These are phyloP conservation scores for Colletotrichum sublineola DNA, from an alignment of 2,329 filamentous ascomycete genomes.

Conservation along the genomic window DNA sequence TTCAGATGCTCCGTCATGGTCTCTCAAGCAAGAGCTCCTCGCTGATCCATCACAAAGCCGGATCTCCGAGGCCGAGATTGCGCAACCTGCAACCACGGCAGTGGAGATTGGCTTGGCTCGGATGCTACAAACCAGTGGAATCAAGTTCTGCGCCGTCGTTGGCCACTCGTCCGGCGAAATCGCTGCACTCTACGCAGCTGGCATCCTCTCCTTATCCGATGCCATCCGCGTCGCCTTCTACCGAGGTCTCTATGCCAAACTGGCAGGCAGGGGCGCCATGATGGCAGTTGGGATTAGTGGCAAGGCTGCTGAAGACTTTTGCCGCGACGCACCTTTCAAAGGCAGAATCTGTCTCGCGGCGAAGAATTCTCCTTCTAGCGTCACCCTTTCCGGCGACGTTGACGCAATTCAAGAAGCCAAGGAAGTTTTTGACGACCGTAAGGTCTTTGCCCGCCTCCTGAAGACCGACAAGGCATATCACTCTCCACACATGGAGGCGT, in stretches of 20 bases:
- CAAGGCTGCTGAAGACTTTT: slow-evolving; percentile 52
- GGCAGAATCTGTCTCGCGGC: slow-evolving; percentile 51
- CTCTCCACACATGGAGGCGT: slow-evolving; percentile 41
- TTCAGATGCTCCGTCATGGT: slow-evolving; percentile 31
- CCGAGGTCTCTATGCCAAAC: slow-evolving; percentile 49
- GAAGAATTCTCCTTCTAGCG: slow-evolving; percentile 65
- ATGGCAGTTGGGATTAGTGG: slow-evolving; percentile 65
- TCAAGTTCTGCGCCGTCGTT: not conserved
- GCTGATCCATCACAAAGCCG: slow-evolving; percentile 22
- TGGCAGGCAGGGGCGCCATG: slow-evolving; percentile 61
- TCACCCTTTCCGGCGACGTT: slow-evolving; percentile 58
- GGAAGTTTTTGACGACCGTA: slow-evolving; percentile 35
- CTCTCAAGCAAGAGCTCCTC: slow-evolving; percentile 45
- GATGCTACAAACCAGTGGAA: slow-evolving; percentile 49
- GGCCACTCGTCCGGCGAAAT: slow-evolving; percentile 55
- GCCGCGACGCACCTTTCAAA: slow-evolving; percentile 38
- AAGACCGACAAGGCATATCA: slow-evolving; percentile 43
- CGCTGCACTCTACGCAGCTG: slow-evolving; percentile 58
- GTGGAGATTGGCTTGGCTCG: slow-evolving; percentile 58
- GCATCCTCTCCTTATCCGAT: slow-evolving; percentile 50
- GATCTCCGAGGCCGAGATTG: slow-evolving; percentile 38
- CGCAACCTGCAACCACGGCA: slow-evolving; percentile 50
- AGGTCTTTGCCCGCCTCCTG: slow-evolving; percentile 41
- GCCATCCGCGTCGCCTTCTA: slow-evolving; percentile 57
- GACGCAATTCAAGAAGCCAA: slow-evolving; percentile 47